Evolutionary conservation across 176 grass and related monocot genomes (phyloP), one percentile per base, ranked within the genome.

Genomic region (Rhynchospora pubera): DNA sequence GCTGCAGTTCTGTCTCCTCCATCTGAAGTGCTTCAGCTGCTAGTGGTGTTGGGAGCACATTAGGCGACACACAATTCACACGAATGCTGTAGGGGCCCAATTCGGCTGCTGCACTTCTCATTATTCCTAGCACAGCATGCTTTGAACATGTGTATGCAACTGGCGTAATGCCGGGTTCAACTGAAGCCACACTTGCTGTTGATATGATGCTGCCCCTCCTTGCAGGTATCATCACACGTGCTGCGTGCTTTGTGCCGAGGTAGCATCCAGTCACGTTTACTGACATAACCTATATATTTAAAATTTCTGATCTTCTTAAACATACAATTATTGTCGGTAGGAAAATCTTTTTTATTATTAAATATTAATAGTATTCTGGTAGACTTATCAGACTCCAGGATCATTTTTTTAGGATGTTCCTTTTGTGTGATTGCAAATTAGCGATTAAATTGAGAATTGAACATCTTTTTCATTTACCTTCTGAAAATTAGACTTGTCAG

Each of bases 1-100:
- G n/a, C 68, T 83, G 66, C 34, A 83, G 8, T 22, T 7, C 67
- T 4, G 21, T 19, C 32, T n/a, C 68, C 5, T 83, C 68, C 9
- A 83, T 50, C 67, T 57, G 57, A 7, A 77, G 18, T 19, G 26
- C 64, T 30, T 6, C 11, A 13, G 42, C 16, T 3, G 61, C 50
- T 57, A 84, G 19, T 39, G 73, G 81, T 50, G 86, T 88, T 4
- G 28, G 48, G 9, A 69, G 15, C 51, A 9, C 86, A 16, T 22
- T 13, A 0, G 86, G 86, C 52, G 86, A 84, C 69, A 88, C 86
- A 48, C 80, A 88, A 66, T 88, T 88, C 58, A 88, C 80, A 14
- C 86, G 81, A 19, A 88, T 23, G 14, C 86, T 60, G 73, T 45
- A 72, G 48, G 58, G 58, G 30, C 86, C 81, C 18, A 88, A 61